Base-by-base conservation (phyloP, 352 stramenopile species). In the Globisporangium solare region DNA sequence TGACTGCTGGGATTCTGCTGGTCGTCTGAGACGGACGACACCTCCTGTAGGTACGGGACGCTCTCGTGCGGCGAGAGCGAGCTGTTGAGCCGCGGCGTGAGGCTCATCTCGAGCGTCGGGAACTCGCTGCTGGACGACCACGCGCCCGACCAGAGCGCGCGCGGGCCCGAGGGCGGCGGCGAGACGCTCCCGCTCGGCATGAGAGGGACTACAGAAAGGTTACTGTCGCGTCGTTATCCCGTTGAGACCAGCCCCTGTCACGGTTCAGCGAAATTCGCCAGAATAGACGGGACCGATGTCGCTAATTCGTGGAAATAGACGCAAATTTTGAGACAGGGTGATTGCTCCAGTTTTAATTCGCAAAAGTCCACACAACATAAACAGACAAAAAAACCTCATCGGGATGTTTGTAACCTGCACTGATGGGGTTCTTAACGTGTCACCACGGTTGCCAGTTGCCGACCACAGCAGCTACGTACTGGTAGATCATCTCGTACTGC, bases 401-500 rank as follows among this genome's bases (percentile, higher is more conserved):
- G 27, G 27, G 27, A n/a, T 8, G 27, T 8, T 35, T 35, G 5
- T 43, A 18, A 15, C 13, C 4, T 43, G 7, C 39, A n/a, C 12
- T 43, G 7, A n/a, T 15, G 17, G 39, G 10, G 12, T 43, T 43
- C 0, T 18, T 43, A 13, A 31, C 31, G 2, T 14, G 22, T 86
- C 61, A 90, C 77, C 79, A 90, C 15, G 71, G 62, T 54, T 80
- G 66, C 15, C 56, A 66, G 55, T 73, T 71, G 37, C 67, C 78
- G 35, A 90, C 46, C 31, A 91, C 68, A 27, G 74, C 78, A 49
- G 73, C 72, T 74, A 91, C 71, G 74, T 90, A 92, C 59, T 71
- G 67, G 66, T 92, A 91, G 58, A 94, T 84, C 82, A 94, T 91
- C 60, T 84, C 66, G 61, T 91, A 91, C 65, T 92, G 84, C 57